phyloP scores from a whole-genome alignment of 805 yeast species.

The Lipomyces anomalus region DNA sequence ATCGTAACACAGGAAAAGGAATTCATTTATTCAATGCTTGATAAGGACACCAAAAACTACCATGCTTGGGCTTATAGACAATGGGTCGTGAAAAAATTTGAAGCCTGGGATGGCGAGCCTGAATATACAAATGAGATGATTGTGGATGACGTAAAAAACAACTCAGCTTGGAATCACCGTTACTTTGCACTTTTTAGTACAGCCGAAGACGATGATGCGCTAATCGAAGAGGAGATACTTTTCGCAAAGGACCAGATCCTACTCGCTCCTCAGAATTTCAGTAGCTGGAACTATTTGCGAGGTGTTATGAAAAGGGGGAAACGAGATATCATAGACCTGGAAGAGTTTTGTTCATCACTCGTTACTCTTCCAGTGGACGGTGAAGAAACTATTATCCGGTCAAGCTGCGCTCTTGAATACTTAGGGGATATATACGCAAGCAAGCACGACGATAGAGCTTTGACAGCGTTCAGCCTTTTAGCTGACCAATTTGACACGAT shows the following conservation, averaged over 20 bases:
- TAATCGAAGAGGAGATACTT: constrained; percentile 41
- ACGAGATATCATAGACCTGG: constrained; percentile 37
- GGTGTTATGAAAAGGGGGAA: constrained; percentile 43
- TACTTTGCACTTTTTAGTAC: constrained; percentile 46
- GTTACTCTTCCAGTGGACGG: constrained; percentile 31
- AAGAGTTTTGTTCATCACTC: constrained; percentile 43
- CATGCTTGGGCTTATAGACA: constrained; percentile 93
- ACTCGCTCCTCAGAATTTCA: constrained; percentile 70
- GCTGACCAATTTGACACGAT: constrained; percentile 55
- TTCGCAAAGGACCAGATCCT: constrained; percentile 44
- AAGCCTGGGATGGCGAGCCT: constrained; percentile 48
- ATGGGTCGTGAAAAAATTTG: constrained; percentile 65
- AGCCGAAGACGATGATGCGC: constrained; percentile 15
- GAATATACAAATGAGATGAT: constrained; percentile 46
- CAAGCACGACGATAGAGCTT: constrained; percentile 36
- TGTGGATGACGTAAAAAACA: constrained; percentile 67
- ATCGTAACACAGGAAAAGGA: too few relatives aligned
- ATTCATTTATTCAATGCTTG: constrained; percentile 60
- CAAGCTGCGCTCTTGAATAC: constrained; percentile 60
- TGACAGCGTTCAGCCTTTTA: constrained; percentile 47
- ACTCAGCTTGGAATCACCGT: constrained; percentile 91
- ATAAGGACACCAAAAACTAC: constrained; percentile 81
- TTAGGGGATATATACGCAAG: constrained; percentile 47
- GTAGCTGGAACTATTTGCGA: constrained; percentile 76
- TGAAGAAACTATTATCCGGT: constrained; percentile 30